Evolutionary conservation across 1,284 basidiomycete genomes (phyloP).

Genomic region (Ganoderma resinaceum): DNA sequence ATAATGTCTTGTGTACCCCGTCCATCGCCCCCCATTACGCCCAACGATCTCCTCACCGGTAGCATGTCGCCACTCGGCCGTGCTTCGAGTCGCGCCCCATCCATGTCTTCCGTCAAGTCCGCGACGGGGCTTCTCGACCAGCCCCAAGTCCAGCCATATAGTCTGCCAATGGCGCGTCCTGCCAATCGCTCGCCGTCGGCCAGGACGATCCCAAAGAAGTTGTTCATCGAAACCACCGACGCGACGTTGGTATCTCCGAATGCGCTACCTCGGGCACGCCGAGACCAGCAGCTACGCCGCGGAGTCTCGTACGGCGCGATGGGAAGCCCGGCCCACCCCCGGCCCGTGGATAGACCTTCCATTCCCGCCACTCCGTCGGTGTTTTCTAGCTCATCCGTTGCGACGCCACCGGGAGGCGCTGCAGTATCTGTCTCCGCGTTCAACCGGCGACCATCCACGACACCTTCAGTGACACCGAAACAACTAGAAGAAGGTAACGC

Average conservation of each 20-base stretch:
- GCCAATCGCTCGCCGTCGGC: constrained; percentile 22
- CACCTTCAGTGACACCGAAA: neutral
- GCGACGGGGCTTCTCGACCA: constrained; percentile 31
- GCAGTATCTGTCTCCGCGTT: neutral
- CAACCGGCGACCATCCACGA: neutral
- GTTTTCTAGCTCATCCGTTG: neutral
- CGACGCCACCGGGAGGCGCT: neutral
- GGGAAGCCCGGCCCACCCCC: constrained; percentile 12
- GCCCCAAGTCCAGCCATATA: constrained; percentile 22
- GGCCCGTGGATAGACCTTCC: constrained; percentile 1
- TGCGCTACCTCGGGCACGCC: neutral
- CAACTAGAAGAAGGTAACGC: neutral
- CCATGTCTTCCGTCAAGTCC: constrained; percentile 31
- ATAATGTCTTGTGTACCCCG: constrained; percentile 40
- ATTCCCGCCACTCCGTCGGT: neutral
- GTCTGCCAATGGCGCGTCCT: constrained; percentile 13
- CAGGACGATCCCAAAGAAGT: constrained; percentile 25
- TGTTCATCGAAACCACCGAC: constrained; percentile 28
- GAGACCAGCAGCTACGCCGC: constrained; percentile 1
- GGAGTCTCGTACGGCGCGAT: constrained; percentile 30
- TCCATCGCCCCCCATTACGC: constrained; percentile 34
- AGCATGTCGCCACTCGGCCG: constrained; percentile 17
- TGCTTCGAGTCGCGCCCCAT: constrained; percentile 16
- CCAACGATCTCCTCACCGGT: constrained; percentile 30
- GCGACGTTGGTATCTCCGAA: neutral